A percentile compares a stretch with the other conserved stretches of the same genome.
Evolutionary conservation across 2,329 filamentous ascomycete species (phyloP).

Genomic region (Talaromyces sp.): DNA sequence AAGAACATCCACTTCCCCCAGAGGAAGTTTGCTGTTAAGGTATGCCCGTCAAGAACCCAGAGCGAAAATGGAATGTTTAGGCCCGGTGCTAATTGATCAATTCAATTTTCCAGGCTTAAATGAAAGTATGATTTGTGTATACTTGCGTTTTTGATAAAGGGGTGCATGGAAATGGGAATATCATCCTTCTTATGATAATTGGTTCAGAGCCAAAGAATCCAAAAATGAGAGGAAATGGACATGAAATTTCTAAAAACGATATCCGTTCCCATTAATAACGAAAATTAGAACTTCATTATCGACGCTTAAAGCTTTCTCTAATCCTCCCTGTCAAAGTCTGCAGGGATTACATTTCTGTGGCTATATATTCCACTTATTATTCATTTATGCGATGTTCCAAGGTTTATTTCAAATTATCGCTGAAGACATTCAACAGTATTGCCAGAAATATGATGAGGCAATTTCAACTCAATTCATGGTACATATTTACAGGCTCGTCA

Average conservation of each 20-base stretch:
- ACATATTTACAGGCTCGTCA: background rate
- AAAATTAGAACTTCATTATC: conserved; percentile 7
- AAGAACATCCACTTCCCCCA: conserved; percentile 92
- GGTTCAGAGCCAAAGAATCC: conserved; percentile 7
- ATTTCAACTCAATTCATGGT: background rate
- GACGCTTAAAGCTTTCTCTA: background rate
- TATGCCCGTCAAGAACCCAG: conserved; percentile 40
- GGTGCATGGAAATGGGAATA: conserved; percentile 13
- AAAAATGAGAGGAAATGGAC: conserved; percentile 7
- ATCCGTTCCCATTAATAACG: conserved; percentile 9
- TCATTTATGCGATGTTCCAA: background rate
- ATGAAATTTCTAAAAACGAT: background rate
- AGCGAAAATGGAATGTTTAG: too few relatives aligned
- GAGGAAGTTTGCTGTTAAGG: conserved; percentile 99
- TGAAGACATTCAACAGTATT: background rate
- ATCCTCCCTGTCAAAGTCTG: background rate
- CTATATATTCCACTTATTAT: background rate
- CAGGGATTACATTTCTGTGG: background rate
- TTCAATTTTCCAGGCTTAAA: conserved; percentile 6
- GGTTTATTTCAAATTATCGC: too few relatives aligned
- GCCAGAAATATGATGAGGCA: too few relatives aligned
- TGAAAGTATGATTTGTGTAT: conserved; percentile 14
- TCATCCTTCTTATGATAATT: conserved; percentile 8
- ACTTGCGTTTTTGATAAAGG: conserved; percentile 13
- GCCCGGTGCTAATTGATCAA: background rate